Conservation (phyloP, 2,329 filamentous ascomycete genomes). For the Zymoseptoria ardabiliae region DNA sequence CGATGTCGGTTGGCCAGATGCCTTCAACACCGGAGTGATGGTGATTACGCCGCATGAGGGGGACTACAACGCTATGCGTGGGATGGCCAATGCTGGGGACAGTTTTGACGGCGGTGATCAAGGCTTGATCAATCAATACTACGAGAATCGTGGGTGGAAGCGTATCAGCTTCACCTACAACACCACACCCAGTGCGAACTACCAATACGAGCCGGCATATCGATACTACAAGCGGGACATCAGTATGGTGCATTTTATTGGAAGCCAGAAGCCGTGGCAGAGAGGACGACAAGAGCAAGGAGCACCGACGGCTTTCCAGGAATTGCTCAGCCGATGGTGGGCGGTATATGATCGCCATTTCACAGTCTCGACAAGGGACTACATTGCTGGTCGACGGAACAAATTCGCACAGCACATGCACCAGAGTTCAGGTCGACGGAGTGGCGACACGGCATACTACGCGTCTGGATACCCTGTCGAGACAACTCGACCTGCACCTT, state of each 20-base stretch:
- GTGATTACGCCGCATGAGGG: constrained; percentile 77
- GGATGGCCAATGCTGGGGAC: constrained; percentile 76
- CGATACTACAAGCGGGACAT: constrained; percentile 86
- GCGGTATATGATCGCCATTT: constrained; percentile 87
- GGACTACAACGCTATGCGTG: constrained; percentile 77
- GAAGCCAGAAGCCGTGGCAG: constrained; percentile 79
- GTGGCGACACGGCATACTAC: constrained; percentile 8
- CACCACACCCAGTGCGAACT: constrained; percentile 90
- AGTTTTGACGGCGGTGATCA: constrained; percentile 98
- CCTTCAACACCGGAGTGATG: constrained; percentile 98
- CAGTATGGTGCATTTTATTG: constrained; percentile 90
- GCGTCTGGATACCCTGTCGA: constrained; percentile 22
- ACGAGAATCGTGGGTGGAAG: constrained; percentile 67
- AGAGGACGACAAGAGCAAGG: constrained; percentile 35
- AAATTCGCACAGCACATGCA: constrained; percentile 5
- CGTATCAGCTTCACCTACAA: constrained; percentile 93
- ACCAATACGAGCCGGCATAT: constrained; percentile 95
- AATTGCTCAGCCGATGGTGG: constrained; percentile 88
- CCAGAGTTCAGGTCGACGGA: not conserved
- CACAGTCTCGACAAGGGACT: constrained; percentile 33
- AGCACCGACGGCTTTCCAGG: constrained; percentile 62
- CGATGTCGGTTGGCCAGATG: constrained; percentile 95
- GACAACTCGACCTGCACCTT: constrained; percentile 15
- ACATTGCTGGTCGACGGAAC: constrained; percentile 13
- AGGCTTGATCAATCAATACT: constrained; percentile 91